Conservation (phyloP, 208 protist species). For the Acanthamoeba lenticulata region DNA sequence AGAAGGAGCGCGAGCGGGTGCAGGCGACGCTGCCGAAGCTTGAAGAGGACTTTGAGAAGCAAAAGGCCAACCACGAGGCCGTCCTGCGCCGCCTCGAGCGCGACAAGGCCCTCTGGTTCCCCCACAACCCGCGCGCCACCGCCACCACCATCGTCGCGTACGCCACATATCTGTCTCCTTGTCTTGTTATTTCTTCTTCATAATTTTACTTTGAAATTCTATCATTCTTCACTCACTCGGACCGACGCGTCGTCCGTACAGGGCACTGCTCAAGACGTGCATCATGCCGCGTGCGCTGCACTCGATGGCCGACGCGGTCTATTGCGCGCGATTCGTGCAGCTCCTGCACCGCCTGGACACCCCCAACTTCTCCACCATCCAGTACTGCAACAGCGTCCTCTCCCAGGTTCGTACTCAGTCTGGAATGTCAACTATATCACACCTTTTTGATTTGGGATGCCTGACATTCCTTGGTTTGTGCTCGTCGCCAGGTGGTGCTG, state of each 20-base stretch:
- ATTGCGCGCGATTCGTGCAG: constrained; percentile 79
- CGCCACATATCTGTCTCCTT: not conserved
- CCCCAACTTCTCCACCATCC: constrained; percentile 72
- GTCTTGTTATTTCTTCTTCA: not conserved
- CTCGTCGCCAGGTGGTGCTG: not conserved
- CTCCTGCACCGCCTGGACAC: constrained; percentile 74
- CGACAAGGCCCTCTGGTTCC: constrained; percentile 45
- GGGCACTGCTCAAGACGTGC: constrained; percentile 81
- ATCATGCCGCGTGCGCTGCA: constrained; percentile 77
- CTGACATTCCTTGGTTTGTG: not conserved
- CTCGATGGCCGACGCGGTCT: constrained; percentile 80
- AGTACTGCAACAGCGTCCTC: constrained; percentile 71
- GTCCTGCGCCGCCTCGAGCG: constrained; percentile 47
- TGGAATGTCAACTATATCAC: not conserved
- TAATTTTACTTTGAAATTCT: no score
- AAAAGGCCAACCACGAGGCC: constrained; percentile 55
- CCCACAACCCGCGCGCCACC: not conserved
- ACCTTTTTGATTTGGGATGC: not conserved
- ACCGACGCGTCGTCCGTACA: not conserved
- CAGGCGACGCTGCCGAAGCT: constrained; percentile 56
- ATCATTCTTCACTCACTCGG: no score
- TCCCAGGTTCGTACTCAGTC: not conserved
- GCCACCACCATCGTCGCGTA: not conserved
- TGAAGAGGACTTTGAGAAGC: constrained; percentile 57
- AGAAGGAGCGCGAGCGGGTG: constrained; percentile 74